A percentile compares a stretch with the other conserved stretches of the same genome.
These are phyloP conservation scores for Aspergillus pseudoterreus DNA, from an alignment of 2,329 filamentous ascomycete genomes.

Conservation along the genomic window DNA sequence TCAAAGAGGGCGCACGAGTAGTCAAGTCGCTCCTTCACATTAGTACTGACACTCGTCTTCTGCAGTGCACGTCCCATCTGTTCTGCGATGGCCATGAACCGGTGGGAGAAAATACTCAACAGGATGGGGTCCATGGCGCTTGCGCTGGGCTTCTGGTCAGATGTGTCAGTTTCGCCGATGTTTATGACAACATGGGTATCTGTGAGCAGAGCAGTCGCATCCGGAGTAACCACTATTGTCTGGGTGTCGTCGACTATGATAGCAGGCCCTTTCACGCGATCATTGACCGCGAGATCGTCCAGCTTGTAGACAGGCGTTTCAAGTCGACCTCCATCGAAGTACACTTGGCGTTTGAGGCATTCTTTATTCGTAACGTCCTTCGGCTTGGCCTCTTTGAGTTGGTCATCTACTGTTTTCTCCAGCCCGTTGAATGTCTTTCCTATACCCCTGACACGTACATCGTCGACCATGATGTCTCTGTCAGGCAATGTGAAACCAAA, in stretches of 20 bases:
- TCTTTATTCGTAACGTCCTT: slow-evolving; percentile 9
- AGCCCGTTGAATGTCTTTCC: slow-evolving; percentile 7
- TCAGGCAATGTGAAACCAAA: slow-evolving; percentile 35
- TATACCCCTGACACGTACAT: slow-evolving; percentile 32
- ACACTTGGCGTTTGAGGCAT: slow-evolving; percentile 22
- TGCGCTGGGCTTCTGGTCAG: slow-evolving; percentile 29
- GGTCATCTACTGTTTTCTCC: neutral
- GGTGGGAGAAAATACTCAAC: slow-evolving; percentile 73
- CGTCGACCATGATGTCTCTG: slow-evolving; percentile 39
- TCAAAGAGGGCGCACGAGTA: slow-evolving; percentile 80
- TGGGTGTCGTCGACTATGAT: slow-evolving; percentile 41
- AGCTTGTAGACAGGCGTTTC: slow-evolving; percentile 23
- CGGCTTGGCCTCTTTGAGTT: neutral
- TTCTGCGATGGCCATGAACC: slow-evolving; percentile 83
- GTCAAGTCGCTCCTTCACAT: slow-evolving; percentile 80
- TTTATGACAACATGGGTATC: slow-evolving; percentile 35
- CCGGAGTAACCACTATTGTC: slow-evolving; percentile 42
- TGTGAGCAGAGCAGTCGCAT: slow-evolving; percentile 34
- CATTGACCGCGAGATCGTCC: slow-evolving; percentile 11
- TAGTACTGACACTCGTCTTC: slow-evolving; percentile 70
- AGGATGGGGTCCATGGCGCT: slow-evolving; percentile 70
- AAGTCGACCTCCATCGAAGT: slow-evolving; percentile 21
- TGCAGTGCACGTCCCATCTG: slow-evolving; percentile 78
- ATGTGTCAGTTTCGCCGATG: neutral
- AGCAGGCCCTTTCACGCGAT: slow-evolving; percentile 28